phyloP scores from a whole-genome alignment of 495 filamentous ascomycete species.

The Podospora conica region DNA sequence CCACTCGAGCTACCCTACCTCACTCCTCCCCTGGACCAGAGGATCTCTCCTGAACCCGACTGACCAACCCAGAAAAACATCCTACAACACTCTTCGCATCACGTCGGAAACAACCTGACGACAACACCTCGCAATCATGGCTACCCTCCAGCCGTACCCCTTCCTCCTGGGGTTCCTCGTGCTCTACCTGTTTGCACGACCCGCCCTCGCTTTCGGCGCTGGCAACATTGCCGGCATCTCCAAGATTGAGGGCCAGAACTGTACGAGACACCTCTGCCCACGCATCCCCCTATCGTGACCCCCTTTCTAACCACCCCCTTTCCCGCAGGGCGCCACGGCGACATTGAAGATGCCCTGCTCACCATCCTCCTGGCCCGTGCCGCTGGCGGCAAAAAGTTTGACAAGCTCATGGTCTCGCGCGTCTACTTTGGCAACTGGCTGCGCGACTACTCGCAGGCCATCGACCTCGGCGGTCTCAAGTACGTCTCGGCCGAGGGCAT shows the following conservation, averaged over 20 bases:
- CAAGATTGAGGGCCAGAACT: conserved; percentile 76
- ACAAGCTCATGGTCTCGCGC: conserved; percentile 78
- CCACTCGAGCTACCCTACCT: neutral
- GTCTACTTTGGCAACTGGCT: conserved; percentile 92
- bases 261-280: conserved; percentile 25
- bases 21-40: neutral
- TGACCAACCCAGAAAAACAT: neutral
- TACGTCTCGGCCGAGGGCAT: conserved; percentile 84
- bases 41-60: neutral
- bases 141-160: conserved; percentile 35
- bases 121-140: conserved; percentile 28
- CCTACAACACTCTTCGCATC: neutral
- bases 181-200: conserved; percentile 54
- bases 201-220: conserved; percentile 75
- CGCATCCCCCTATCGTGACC: too few relatives aligned
- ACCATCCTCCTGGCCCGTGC: conserved; percentile 66
- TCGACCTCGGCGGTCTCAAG: conserved; percentile 85
- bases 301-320: conserved; percentile 3
- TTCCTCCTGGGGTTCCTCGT: conserved; percentile 45
- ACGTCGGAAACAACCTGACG: neutral
- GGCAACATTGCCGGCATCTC: conserved; percentile 76
- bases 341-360: conserved; percentile 87
- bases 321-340: conserved; percentile 72
- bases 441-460: conserved; percentile 73
- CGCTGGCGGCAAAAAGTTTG: conserved; percentile 77